Evolutionary conservation across 768 basidiomycete genomes (phyloP).

Genomic region (Suillus alpinus): DNA sequence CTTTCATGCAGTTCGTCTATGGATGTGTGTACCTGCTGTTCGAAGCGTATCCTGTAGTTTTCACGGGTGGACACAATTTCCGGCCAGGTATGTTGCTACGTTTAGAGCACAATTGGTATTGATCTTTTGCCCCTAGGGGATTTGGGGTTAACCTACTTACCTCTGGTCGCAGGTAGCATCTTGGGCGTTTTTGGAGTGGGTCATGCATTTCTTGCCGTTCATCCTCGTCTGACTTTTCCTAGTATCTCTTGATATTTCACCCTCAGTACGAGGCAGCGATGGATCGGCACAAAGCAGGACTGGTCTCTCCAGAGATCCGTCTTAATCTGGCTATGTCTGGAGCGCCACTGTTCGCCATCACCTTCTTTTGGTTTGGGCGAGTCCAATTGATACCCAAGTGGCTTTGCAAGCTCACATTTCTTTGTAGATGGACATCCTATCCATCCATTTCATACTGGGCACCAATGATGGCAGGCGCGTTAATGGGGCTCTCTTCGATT

Average conservation of each 20-base stretch:
- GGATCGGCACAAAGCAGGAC: neutral
- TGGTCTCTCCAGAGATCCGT: neutral
- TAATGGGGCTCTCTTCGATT: neutral
- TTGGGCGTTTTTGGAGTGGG: neutral
- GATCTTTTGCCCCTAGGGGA: neutral
- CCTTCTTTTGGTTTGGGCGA: neutral
- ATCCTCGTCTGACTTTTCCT: neutral
- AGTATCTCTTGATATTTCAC: neutral
- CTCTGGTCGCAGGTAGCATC: neutral
- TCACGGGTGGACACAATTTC: slow-evolving; percentile 49
- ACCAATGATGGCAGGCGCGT: neutral
- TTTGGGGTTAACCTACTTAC: neutral
- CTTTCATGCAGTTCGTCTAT: slow-evolving; percentile 55
- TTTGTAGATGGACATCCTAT: neutral
- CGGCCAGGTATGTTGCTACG: slow-evolving; percentile 42
- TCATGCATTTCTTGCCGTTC: neutral
- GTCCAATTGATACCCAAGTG: neutral
- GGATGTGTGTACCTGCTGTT: slow-evolving; percentile 62
- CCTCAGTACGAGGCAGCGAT: neutral
- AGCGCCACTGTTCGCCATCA: neutral
- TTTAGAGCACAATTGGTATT: neutral
- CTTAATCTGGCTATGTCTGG: neutral
- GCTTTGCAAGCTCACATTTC: neutral
- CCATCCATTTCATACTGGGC: neutral
- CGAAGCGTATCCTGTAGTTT: slow-evolving; percentile 61